Percentiles rank a stretch among this genome's conserved stretches.
These are phyloP conservation scores for barrel medic (Medicago truncatula) DNA, from an alignment of 306 rosid species.

Conservation along the genomic window MtrunA17r5.0-ANR NC_053045.1:31970001-31970500, in stretches of 20 bases:
- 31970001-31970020: slow-evolving; percentile 37
- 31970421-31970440: no score
- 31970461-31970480: no score
- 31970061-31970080: slow-evolving; percentile 62
- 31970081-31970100: slow-evolving; percentile 56
- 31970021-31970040: slow-evolving; percentile 41
- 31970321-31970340: neutral
- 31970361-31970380: no score
- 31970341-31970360: no score
- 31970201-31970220: slow-evolving; percentile 61
- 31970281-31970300: slow-evolving; percentile 56
- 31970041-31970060: slow-evolving; percentile 41
- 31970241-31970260: slow-evolving; percentile 51
- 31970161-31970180: slow-evolving; percentile 69
- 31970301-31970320: slow-evolving; percentile 33
- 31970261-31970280: slow-evolving; percentile 50
- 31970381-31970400: no score
- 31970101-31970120: slow-evolving; percentile 54
- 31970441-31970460: no score
- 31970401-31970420: no score
- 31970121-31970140: slow-evolving; percentile 68
- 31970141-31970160: slow-evolving; percentile 58
- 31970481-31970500: no score
- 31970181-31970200: slow-evolving; percentile 57
- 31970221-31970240: slow-evolving; percentile 61